Percentiles rank a stretch among this genome's conserved stretches.
These are phyloP conservation scores for Trichoderma semiorbis DNA, from an alignment of 2,329 filamentous ascomycete genomes.

Conservation along the genomic window DNA sequence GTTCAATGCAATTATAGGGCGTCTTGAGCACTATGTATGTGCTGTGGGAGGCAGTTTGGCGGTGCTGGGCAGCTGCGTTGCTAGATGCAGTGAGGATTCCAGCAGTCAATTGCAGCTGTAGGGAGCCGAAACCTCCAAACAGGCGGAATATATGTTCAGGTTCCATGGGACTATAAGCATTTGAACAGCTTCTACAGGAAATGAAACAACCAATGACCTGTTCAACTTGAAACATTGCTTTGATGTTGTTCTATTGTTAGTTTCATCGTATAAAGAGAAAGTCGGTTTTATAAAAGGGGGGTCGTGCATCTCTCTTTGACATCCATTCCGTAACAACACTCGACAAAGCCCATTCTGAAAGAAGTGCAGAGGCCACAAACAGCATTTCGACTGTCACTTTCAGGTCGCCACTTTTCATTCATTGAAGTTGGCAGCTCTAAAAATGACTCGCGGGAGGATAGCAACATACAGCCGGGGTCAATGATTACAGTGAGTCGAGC, in stretches of 20 bases:
- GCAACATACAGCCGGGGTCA: neutral
- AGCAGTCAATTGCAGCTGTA: neutral
- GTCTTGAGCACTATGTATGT: neutral
- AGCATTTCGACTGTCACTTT: neutral
- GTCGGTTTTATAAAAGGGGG: neutral
- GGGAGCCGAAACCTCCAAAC: neutral
- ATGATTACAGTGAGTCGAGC: neutral
- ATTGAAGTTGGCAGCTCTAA: neutral
- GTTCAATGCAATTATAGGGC: neutral
- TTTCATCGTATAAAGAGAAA: neutral
- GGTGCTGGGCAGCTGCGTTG: slow-evolving; percentile 1
- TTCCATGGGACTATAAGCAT: neutral
- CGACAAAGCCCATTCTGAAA: neutral
- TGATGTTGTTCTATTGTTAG: neutral
- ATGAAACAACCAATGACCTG: neutral
- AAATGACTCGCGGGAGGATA: neutral
- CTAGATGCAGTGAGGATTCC: neutral
- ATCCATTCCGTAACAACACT: neutral
- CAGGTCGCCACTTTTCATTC: neutral
- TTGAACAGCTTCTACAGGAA: neutral
- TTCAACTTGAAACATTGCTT: neutral
- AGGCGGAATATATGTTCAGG: neutral
- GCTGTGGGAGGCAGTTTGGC: neutral
- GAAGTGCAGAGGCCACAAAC: neutral
- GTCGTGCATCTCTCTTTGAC: neutral